A percentile compares a stretch with the other conserved stretches of the same genome.
Conservation (phyloP, 2,329 filamentous ascomycete genomes). For the Botrytis galanthina region DNA sequence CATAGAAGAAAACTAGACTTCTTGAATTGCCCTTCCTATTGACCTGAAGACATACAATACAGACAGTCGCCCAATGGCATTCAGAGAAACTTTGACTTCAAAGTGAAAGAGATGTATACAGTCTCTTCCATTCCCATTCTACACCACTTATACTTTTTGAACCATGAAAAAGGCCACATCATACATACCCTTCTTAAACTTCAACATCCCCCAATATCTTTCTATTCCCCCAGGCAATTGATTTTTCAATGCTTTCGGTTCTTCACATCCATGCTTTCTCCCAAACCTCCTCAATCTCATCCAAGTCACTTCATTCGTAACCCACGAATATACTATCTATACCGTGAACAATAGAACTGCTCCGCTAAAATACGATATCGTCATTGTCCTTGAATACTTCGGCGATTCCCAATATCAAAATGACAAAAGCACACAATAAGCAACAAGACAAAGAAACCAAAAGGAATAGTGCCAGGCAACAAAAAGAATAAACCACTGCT, state of each 20-base stretch:
- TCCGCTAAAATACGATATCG: not conserved
- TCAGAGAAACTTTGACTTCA: not conserved
- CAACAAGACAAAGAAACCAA: not conserved
- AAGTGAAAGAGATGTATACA: not conserved
- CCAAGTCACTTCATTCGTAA: not conserved
- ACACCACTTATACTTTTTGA: accelerated
- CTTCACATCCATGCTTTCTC: not conserved
- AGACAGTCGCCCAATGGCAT: not conserved
- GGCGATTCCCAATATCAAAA: not conserved
- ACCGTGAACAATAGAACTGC: not conserved
- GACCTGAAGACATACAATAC: not conserved
- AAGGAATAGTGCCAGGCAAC: not conserved
- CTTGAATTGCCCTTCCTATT: not conserved
- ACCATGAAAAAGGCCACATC: not conserved
- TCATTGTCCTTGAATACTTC: not conserved
- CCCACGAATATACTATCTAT: not conserved
- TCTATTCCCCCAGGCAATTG: not conserved
- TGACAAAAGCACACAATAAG: not conserved
- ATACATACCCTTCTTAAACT: not conserved
- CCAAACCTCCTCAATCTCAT: not conserved
- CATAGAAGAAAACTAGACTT: not conserved
- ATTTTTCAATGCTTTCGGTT: not conserved
- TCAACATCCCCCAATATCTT: not conserved
- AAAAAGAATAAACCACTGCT: not conserved
- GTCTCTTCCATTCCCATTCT: not conserved